Base-by-base conservation (phyloP, 1,139 yeast species). In the Candida tetrigidarum region DNA sequence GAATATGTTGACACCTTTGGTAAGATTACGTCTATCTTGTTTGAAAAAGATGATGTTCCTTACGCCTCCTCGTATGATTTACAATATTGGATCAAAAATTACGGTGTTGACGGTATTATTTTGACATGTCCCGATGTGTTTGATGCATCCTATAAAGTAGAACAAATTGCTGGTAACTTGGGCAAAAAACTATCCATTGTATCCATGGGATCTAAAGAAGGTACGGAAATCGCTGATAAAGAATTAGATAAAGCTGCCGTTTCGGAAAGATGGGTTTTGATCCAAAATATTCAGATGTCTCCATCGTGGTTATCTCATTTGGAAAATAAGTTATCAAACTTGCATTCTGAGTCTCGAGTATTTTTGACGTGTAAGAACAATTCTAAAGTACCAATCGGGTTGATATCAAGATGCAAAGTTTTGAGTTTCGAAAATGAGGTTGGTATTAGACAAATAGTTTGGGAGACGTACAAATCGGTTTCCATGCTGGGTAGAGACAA, bases 261-360 rank as follows among this genome's bases (percentile, higher is more conserved):
- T 20, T 62, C 60, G 4, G 89, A 87, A 0, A 56, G 63, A 2
- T 90, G 96, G 96, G 62, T 91, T 0, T 56, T 90, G 29, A 63
- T 91, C 37, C 96, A 91, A 59, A 91, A 91, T 56, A 73, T 87
- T 11, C 96, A 91, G 52, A 76, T 86, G 73, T 80, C 96, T 0
- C 69, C 78, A 1, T 62, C 62, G 5, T 86, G 96, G 91, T 63
- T 87, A 30, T 78, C 73, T 15, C 60, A 67, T 11, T 60, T 87
- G 18, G 84, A 80, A 39, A 76, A 75, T 52, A 60, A 64, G 20
- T 54, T 84, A 28, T 67, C 67, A 15, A 53, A 61, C 0, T 35
- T 69, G 2, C 48, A 48, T 36, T 25, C 51, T 3, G 58, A 59
- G 1, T 83, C 84, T 59, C 74, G 78, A 45, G 50, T 88, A 27